Percentiles rank a stretch among this genome's conserved stretches.
Evolutionary conservation across 345 rosid species (phyloP).

Genomic region (Pugionium cornutum): DNA sequence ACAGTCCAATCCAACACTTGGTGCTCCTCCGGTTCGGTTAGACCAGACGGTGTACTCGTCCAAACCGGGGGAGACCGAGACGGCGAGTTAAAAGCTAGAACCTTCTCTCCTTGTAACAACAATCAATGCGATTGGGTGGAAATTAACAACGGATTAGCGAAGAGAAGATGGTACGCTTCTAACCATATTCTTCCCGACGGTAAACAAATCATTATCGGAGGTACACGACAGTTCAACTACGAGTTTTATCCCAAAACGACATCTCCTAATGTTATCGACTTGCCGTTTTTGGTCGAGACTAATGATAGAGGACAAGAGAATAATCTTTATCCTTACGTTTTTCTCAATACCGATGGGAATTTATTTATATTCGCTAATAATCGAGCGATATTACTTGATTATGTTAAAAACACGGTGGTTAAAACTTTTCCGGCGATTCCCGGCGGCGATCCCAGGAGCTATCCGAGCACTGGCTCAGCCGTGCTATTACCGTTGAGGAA

Average conservation of each 20-base stretch:
- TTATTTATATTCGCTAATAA: constrained; percentile 75
- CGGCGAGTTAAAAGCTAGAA: constrained; percentile 54
- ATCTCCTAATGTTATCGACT: constrained; percentile 33
- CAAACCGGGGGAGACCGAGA: constrained; percentile 69
- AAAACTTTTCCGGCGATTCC: constrained; percentile 61
- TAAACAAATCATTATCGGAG: constrained; percentile 64
- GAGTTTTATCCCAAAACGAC: constrained; percentile 65
- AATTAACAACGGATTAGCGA: constrained; percentile 46
- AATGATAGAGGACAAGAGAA: constrained; percentile 55
- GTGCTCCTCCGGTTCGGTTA: constrained; percentile 80
- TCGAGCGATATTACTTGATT: constrained; percentile 64
- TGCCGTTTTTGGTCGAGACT: constrained; percentile 66
- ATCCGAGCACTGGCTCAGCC: constrained; percentile 85
- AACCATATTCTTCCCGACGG: constrained; percentile 77
- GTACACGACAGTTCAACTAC: constrained; percentile 59
- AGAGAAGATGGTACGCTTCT: constrained; percentile 72
- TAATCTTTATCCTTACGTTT: constrained; percentile 77
- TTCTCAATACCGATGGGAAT: constrained; percentile 61
- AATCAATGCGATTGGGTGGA: constrained; percentile 68
- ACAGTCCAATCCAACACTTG: constrained; percentile 68
- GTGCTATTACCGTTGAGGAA: constrained; percentile 74
- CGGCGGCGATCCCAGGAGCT: constrained; percentile 71
- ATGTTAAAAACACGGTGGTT: constrained; percentile 48
- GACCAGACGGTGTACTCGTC: constrained; percentile 56
- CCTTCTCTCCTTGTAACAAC: constrained; percentile 51